Percentiles rank a stretch among this genome's conserved stretches.
Evolutionary conservation across 345 rosid genomes (phyloP).

Genomic region (Diplotaxis tenuifolia): DNA sequence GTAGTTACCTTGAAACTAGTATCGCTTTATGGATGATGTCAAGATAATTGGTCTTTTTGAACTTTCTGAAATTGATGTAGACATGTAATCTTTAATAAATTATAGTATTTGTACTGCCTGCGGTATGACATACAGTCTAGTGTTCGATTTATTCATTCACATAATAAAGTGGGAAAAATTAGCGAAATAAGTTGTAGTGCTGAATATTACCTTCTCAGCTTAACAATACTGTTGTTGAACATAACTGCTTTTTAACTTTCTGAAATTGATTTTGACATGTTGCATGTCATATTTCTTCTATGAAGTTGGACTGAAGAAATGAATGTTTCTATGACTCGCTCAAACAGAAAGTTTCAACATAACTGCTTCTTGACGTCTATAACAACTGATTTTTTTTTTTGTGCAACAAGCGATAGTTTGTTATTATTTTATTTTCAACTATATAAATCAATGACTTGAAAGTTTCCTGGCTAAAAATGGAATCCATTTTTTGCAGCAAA

Average conservation of each 20-base stretch:
- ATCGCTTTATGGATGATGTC: constrained; percentile 5
- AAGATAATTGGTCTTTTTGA: neutral
- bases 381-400: neutral
- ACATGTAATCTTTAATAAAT: constrained; percentile 5
- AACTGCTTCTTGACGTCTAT: neutral
- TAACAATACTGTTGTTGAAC: neutral
- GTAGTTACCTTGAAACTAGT: constrained; percentile 17
- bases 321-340: constrained; percentile 2
- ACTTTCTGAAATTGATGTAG: constrained; percentile 13
- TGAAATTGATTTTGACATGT: neutral
- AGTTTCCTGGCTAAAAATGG: neutral
- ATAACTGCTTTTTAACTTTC: neutral
- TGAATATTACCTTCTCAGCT: neutral
- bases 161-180: neutral
- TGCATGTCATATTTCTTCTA: constrained; percentile 1
- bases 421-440: neutral
- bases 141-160: neutral
- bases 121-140: neutral
- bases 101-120: neutral
- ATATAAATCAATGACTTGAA: neutral
- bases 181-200: neutral
- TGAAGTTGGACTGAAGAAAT: neutral
- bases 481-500: neutral
- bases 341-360: neutral
- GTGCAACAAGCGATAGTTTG: too few relatives aligned